Evolutionary conservation across 1,139 yeast species (phyloP), one percentile per base, ranked within the genome.

Genomic region (Lodderomyces metapsilosis): DNA sequence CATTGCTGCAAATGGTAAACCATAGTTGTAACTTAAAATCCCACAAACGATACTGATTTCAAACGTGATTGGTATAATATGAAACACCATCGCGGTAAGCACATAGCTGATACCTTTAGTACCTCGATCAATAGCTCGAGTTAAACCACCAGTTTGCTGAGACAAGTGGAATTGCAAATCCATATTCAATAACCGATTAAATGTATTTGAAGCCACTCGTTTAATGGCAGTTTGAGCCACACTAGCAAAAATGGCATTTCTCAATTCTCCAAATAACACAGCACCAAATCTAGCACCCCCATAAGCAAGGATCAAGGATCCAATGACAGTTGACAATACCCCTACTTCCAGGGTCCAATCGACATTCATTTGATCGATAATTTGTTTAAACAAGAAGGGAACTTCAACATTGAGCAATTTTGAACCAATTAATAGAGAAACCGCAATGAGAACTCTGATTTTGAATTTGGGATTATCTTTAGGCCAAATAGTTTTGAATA

Each of bases 271-370:
- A 64, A 92, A 88, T 12, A 92, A 64, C 2, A 91, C 95, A 3
- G 98, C 86, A 16, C 98, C 97, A 58, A 94, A 89, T 46, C 98
- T 70, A 1, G 98, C 95, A 13, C 88, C 82, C 39, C 99, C 99
- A 59, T 92, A 91, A 0, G 96, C 95, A 20, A 92, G 55, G 24
- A 92, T 81, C 42, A 91, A 74, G 2, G 91, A 76, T 3, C 88
- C 91, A 30, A 86, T 78, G 3, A 78, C 80, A 4, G 84, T 73
- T 5, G 80, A 70, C 1, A 79, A 69, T 0, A 81, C 71, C 1
- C 88, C 88, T 1, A 84, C 72, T 23, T 80, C 75, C 7, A 68
- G 62, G 3, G 78, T 67, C 95, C 96, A 88, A 54, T 89, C 96
- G 15, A 91, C 76, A 57, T 92, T 92, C 98, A 92, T 91, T 12